Percentiles rank a stretch among this genome's conserved stretches.
Conservation (phyloP, 2,329 filamentous ascomycete genomes). For the Penicillium sp. region DNA sequence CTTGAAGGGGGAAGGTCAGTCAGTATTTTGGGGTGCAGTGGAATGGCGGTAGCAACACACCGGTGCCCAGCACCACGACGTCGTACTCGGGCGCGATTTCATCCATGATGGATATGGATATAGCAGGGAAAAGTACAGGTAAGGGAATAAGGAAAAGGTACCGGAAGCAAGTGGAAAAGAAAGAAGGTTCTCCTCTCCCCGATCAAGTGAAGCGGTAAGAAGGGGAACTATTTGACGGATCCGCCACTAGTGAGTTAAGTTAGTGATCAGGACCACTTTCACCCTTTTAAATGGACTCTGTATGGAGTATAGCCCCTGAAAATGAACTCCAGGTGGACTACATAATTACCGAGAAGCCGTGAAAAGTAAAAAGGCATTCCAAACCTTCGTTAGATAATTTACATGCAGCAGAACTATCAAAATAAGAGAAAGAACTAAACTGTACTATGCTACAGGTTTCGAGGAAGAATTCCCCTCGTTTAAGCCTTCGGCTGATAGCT, state of each 20-base stretch:
- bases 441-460: constrained; percentile 13
- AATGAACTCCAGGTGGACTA: not conserved
- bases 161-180: constrained; percentile 13
- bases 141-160: constrained; percentile 13
- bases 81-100: constrained; percentile 98
- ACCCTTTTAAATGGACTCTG: not conserved
- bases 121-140: constrained; percentile 9
- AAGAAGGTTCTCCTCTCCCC: constrained; percentile 22
- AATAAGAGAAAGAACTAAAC: constrained; percentile 1
- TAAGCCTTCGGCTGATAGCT: constrained; percentile 5
- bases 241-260: constrained; percentile 25
- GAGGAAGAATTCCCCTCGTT: not conserved
- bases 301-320: not conserved
- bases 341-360: not conserved
- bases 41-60: constrained; percentile 53
- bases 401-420: constrained; percentile 10
- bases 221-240: constrained; percentile 23
- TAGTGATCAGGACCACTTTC: not conserved
- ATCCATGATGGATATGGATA: constrained; percentile 65
- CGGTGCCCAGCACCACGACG: constrained; percentile 96
- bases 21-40: constrained; percentile 23
- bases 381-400: constrained; percentile 14
- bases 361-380: not conserved
- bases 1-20: constrained; percentile 51
- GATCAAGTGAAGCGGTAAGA: constrained; percentile 28